phyloP scores from a whole-genome alignment of 768 basidiomycete genomes.

The Amanita pallidorosea region DNA sequence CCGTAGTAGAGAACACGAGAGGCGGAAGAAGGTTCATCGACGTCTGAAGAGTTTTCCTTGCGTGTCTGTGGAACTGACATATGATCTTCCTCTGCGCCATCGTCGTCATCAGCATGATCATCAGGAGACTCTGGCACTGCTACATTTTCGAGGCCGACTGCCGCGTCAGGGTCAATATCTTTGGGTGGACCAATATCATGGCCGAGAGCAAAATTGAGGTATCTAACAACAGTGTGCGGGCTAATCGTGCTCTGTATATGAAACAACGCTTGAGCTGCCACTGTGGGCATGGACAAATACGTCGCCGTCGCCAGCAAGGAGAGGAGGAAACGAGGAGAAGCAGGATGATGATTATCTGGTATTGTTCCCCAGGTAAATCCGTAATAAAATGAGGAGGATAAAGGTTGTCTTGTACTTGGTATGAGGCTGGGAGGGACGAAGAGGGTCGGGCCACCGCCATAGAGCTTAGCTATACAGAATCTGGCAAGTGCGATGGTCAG shows the following conservation, averaged over 20 bases:
- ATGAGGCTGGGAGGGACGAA: conserved; percentile 54
- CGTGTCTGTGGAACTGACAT: not conserved
- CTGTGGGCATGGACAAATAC: conserved; percentile 72
- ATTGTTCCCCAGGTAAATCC: conserved; percentile 16
- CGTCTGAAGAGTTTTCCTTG: not conserved
- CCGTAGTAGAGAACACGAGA: conserved; percentile 63
- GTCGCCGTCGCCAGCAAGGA: conserved; percentile 82
- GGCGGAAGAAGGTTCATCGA: conserved; percentile 6
- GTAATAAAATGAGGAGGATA: conserved; percentile 57
- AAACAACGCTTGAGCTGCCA: conserved; percentile 67
- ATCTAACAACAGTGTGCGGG: conserved; percentile 64
- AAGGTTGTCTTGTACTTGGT: conserved; percentile 55
- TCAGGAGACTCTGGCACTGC: conserved; percentile 28
- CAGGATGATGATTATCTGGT: conserved; percentile 56
- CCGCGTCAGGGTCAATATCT: conserved; percentile 41
- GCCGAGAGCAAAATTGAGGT: conserved; percentile 78
- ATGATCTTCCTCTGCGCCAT: not conserved
- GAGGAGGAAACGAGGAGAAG: conserved; percentile 70
- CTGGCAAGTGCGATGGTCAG: conserved; percentile 24
- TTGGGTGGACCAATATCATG: conserved; percentile 37
- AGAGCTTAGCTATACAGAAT: conserved; percentile 77
- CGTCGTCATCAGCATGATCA: conserved; percentile 20
- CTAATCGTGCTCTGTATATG: conserved; percentile 66
- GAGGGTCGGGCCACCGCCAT: conserved; percentile 75
- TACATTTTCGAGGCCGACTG: conserved; percentile 61